A percentile compares a stretch with the other conserved stretches of the same genome.
Conservation (phyloP, 2,329 filamentous ascomycete species). For the Ophiobolus disseminans region DNA sequence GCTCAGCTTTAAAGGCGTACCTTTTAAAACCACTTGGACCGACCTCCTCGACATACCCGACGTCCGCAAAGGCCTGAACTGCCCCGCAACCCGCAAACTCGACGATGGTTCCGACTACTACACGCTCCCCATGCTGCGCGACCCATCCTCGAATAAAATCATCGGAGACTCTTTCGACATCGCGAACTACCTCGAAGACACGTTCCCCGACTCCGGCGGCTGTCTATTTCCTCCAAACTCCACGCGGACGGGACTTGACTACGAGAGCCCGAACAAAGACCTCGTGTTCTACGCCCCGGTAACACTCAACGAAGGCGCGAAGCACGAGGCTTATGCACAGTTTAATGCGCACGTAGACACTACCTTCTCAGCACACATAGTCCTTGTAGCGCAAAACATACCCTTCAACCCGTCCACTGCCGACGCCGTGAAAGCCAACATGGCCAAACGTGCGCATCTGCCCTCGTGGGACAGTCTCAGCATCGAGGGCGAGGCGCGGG, state of each 20-base stretch:
- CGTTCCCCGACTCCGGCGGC: constrained; percentile 57
- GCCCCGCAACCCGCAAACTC: constrained; percentile 61
- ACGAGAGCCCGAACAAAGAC: constrained; percentile 38
- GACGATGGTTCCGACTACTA: constrained; percentile 64
- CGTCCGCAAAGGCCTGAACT: constrained; percentile 56
- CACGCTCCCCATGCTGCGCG: constrained; percentile 66
- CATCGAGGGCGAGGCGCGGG: constrained; percentile 49
- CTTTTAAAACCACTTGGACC: constrained; percentile 62
- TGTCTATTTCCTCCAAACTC: constrained; percentile 57
- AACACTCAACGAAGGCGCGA: constrained; percentile 42
- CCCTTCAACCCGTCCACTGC: constrained; percentile 61
- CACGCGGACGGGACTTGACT: constrained; percentile 24
- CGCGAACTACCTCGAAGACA: constrained; percentile 64
- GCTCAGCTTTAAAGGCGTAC: constrained; percentile 57
- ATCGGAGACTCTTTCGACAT: constrained; percentile 73
- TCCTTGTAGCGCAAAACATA: constrained; percentile 52
- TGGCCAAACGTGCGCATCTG: constrained; percentile 56
- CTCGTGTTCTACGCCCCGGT: constrained; percentile 37
- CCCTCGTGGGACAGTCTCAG: constrained; percentile 54
- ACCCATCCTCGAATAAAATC: constrained; percentile 50
- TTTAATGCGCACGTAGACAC: constrained; percentile 66
- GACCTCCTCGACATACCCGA: constrained; percentile 56
- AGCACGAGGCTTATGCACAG: constrained; percentile 32
- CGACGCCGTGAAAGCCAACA: constrained; percentile 55
- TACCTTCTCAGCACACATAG: constrained; percentile 57